Evolutionary conservation across 2,329 filamentous ascomycete species (phyloP).

Genomic region (Fusarium begoniae): DNA sequence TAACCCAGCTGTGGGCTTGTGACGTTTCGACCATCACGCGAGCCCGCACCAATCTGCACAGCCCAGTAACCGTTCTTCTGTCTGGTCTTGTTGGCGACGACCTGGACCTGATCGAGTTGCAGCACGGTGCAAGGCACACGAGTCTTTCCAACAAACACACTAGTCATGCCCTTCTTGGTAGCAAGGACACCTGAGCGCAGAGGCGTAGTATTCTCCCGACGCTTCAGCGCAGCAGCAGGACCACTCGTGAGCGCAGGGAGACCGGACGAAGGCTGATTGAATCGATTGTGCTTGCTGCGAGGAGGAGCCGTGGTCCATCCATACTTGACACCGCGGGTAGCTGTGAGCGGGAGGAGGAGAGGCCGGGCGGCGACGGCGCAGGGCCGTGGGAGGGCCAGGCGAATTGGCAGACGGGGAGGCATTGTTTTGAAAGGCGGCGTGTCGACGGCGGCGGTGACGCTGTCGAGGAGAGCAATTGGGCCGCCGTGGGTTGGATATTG

Average conservation of each 20-base stretch:
- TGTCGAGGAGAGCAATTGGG: conserved; percentile 26
- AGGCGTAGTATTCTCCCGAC: conserved; percentile 67
- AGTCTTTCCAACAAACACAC: conserved; percentile 80
- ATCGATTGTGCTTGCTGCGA: conserved; percentile 64
- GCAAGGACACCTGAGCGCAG: conserved; percentile 83
- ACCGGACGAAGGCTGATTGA: conserved; percentile 67
- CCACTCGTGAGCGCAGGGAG: conserved; percentile 66
- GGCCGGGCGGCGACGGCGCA: conserved; percentile 46
- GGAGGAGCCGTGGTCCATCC: conserved; percentile 68
- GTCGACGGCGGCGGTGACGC: conserved; percentile 1
- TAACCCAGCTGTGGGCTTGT: conserved; percentile 87
- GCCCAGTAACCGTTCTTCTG: conserved; percentile 90
- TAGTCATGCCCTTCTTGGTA: conserved; percentile 96
- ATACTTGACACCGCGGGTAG: conserved; percentile 62
- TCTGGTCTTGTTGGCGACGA: conserved; percentile 85
- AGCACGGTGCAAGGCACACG: conserved; percentile 90
- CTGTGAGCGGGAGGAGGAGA: conserved; percentile 56
- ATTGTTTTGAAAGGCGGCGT: conserved; percentile 45
- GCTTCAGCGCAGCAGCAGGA: conserved; percentile 68
- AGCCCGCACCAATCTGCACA: conserved; percentile 86
- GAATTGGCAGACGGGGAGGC: conserved; percentile 57
- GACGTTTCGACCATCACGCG: conserved; percentile 77
- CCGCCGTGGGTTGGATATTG: conserved; percentile 18
- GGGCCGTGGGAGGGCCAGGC: conserved; percentile 55
- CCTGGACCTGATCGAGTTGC: conserved; percentile 91